phyloP scores from a whole-genome alignment of 1,284 basidiomycete species.

The Cutaneotrichosporon mucoides region DNA sequence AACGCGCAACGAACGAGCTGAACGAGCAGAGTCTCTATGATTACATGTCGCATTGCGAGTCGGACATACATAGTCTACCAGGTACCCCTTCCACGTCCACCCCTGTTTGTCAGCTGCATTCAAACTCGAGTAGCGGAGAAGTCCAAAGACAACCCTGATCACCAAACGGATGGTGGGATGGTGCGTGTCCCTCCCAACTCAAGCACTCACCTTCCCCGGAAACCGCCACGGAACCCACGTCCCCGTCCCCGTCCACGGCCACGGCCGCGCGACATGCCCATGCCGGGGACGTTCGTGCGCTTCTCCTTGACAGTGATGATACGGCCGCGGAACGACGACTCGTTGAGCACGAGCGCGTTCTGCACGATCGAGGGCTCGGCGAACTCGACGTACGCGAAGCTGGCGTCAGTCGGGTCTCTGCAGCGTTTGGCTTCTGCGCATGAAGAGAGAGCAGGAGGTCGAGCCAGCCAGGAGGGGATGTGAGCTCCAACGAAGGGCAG shows the following conservation, averaged over 20 bases:
- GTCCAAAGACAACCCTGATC: no score
- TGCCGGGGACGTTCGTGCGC: conserved; percentile 87
- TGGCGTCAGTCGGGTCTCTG: conserved; percentile 38
- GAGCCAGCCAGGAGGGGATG: no score
- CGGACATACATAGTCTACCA: conserved; percentile 3
- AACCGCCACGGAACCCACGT: conserved; percentile 54
- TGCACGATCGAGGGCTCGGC: conserved; percentile 89
- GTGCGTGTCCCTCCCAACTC: no score
- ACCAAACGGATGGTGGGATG: no score
- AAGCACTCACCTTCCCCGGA: conserved; percentile 63
- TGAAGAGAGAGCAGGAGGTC: no score
- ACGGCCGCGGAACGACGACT: conserved; percentile 88
- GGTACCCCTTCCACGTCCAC: conserved; percentile 1
- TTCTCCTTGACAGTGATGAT: conserved; percentile 91
- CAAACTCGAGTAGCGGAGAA: no score
- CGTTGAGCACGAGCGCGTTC: conserved; percentile 90
- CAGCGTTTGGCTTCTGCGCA: neutral
- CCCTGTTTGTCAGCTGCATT: neutral
- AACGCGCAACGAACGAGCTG: no score
- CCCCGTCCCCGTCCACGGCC: conserved; percentile 64
- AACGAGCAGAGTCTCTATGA: neutral
- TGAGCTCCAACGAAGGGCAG: no score
- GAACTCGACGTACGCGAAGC: conserved; percentile 98
- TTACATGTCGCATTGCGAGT: neutral
- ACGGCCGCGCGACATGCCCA: conserved; percentile 56